A percentile compares a stretch with the other conserved stretches of the same genome.
Evolutionary conservation across 768 basidiomycete species (phyloP).

Genomic region (Termitomyces sp.): DNA sequence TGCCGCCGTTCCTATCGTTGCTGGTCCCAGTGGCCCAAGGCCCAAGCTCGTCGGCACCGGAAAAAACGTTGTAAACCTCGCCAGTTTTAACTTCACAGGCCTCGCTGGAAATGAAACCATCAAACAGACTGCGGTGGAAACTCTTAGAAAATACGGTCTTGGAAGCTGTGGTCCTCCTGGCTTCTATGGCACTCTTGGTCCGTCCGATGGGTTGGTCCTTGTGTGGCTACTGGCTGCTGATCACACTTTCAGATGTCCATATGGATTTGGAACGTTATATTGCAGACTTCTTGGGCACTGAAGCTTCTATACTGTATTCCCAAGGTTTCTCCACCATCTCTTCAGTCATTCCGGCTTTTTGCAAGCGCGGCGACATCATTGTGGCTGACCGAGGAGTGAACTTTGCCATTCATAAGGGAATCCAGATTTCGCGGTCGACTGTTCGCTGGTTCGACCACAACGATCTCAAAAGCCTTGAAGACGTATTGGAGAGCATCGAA

Average conservation of each 20-base stretch:
- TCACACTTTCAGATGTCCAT: constrained; percentile 68
- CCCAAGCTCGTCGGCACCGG: constrained; percentile 70
- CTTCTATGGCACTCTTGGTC: constrained; percentile 95
- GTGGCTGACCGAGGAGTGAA: constrained; percentile 98
- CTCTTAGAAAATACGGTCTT: constrained; percentile 82
- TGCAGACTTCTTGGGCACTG: constrained; percentile 85
- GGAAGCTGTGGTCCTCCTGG: constrained; percentile 96
- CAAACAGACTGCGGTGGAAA: constrained; percentile 81
- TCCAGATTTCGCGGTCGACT: constrained; percentile 88
- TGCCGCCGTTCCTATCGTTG: constrained; percentile 68
- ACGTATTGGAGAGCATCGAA: constrained; percentile 75
- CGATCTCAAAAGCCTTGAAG: constrained; percentile 86
- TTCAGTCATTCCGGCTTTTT: constrained; percentile 95
- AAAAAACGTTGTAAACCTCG: constrained; percentile 79
- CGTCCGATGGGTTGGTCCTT: constrained; percentile 22
- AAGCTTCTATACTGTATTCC: constrained; percentile 87
- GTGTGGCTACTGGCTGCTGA: constrained; percentile 5
- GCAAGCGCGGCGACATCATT: constrained; percentile 95
- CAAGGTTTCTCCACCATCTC: constrained; percentile 90
- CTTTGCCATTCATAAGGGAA: constrained; percentile 93
- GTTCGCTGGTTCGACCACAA: constrained; percentile 97
- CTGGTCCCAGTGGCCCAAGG: constrained; percentile 78
- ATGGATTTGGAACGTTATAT: constrained; percentile 84
- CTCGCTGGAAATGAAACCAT: constrained; percentile 84
- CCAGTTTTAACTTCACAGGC: constrained; percentile 89